Base-by-base conservation (phyloP, 2,329 filamentous ascomycete genomes). In the Nemania sp. region DNA sequence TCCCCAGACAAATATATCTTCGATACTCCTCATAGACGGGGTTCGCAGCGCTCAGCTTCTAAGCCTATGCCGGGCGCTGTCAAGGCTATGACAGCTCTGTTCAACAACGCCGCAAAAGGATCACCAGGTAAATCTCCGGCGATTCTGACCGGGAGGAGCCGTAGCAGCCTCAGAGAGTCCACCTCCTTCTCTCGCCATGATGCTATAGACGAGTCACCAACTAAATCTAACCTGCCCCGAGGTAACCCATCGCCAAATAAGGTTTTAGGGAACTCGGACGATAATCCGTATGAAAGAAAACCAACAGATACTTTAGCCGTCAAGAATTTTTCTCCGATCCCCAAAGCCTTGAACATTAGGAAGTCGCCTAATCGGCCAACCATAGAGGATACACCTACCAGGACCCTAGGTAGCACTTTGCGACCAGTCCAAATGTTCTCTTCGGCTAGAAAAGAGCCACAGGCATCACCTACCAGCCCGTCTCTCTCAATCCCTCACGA, bases 81-180 rank as follows among this genome's bases (percentile, higher is more conserved):
- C 13, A 84, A 78, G 70, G 84, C 83, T 1, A 86, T 88, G 79
- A 82, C 85, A 3, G 85, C 85, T 41, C 80, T 82, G 73, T 87
- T 87, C 73, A 84, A 88, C 68, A 80, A 72, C 47, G 77, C 76
- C 5, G 72, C 72, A 13, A 77, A 72, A 56, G 69, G 74, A 29
- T 74, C 76, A 0, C 72, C 70, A 63, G 70, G 27, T 65, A 72
- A 24, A 43, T 71, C 24, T 29, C 32, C 45, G 29, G 49, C 24
- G 56, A n/a, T 52, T 7, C 59, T 66, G n/a, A 52, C 57, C 11
- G 59, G 72, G 49, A 69, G 69, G 56, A 51, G 56, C 3, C 57
- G 54, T 11, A 63, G 38, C 11, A 63, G 56, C 69, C 62, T 63
- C 6, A 67, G 45, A 58, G 74, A 73, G 38, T 67, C 74, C 10